Conservation (phyloP, 768 basidiomycete genomes). For the Leccinum subgranulosum region DNA sequence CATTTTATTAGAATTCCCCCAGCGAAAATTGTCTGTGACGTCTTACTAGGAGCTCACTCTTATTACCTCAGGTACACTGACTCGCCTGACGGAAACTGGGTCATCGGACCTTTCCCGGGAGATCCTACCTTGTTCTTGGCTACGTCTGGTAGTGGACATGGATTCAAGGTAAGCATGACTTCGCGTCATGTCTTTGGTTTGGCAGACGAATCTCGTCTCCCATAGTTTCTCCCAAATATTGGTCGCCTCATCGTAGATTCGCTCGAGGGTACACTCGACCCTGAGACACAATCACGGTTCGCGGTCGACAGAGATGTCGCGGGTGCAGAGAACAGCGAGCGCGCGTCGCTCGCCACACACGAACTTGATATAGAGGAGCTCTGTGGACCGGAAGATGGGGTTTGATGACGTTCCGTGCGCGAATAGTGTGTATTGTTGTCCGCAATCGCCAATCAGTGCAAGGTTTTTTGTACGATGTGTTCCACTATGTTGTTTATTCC, state of each 20-base stretch:
- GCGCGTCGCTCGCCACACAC: conserved; percentile 11
- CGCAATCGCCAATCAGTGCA: neutral
- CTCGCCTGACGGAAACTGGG: conserved; percentile 82
- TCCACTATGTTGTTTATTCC: neutral
- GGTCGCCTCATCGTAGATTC: conserved; percentile 74
- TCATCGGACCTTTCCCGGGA: conserved; percentile 71
- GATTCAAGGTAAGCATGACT: conserved; percentile 60
- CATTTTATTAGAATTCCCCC: neutral
- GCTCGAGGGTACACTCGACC: conserved; percentile 60
- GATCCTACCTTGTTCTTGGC: conserved; percentile 69
- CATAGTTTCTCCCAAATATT: conserved; percentile 82
- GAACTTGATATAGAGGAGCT: conserved; percentile 49
- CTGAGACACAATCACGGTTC: conserved; percentile 56
- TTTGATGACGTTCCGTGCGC: neutral
- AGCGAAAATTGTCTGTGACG: neutral
- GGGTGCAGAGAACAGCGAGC: conserved; percentile 20
- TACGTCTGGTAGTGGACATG: conserved; percentile 87
- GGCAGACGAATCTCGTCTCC: neutral
- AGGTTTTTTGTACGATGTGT: neutral
- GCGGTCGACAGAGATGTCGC: conserved; percentile 47
- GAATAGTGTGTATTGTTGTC: neutral
- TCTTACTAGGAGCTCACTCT: neutral
- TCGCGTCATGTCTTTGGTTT: neutral
- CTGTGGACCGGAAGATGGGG: conserved; percentile 43
- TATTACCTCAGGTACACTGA: conserved; percentile 74